Evolutionary conservation across 208 protist species (phyloP), one percentile per base, ranked within the genome.

Genomic region (Wallacemonas rigidus): DNA sequence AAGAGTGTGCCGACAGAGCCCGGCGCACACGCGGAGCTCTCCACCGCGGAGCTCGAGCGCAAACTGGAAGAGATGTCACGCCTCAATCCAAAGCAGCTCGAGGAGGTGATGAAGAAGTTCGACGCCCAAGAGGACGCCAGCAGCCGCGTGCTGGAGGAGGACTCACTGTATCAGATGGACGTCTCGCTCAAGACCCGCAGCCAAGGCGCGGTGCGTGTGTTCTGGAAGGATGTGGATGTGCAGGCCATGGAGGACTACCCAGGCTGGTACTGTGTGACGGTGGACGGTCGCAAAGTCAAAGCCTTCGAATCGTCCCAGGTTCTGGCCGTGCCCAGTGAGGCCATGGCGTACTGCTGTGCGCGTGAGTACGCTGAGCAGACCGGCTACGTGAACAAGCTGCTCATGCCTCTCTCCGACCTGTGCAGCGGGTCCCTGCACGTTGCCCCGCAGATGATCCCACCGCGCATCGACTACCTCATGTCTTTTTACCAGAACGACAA

Each of bases 401-500:
- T 94, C 17, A 98, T 98, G 94, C 94, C 94, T 47, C 78, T 98
- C 76, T 84, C 81, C 1, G 94, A 98, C 71, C 80, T 98, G 17
- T 93, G 92, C 79, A 97, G 92, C 70, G 94, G 92, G 2, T 84
- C 91, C 0, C 78, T 95, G 35, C 89, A 95, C 64, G 89, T 97
- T 14, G 82, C 89, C 2, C 91, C 90, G 50, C 88, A 95, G 76
- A 93, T 93, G 85, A 87, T 98, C 64, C 72, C 80, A 35, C 90
- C 91, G 14, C 88, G 94, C 64, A 85, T 98, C 38, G 92, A 95
- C 70, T 97, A 98, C 77, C 86, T 97, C 68, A 87, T 98, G 72
- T 91, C 90, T 36, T 98, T 98, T 57, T 96, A 89, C 67, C 90
- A 95, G 62, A 94, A 93, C 75, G 94, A 98, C 75, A 96, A 98